phyloP scores from a whole-genome alignment of 169 alveolate species.

The Plasmodium blacklocki region DNA sequence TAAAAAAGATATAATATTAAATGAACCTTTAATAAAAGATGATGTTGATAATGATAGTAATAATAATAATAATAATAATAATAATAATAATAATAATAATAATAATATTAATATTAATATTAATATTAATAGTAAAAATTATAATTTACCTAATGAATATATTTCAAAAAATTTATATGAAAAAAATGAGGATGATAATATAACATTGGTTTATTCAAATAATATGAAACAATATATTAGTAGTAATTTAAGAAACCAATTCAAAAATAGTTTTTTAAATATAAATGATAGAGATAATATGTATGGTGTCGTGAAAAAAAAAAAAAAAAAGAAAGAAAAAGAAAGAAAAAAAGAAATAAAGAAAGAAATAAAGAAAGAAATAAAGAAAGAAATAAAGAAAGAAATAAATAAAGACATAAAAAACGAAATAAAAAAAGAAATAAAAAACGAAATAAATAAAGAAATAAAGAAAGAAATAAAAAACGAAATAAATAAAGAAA shows the following conservation, averaged over 20 bases:
- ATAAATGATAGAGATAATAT: too few species aligned
- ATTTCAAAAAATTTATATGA: too few species aligned
- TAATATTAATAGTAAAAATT: background rate
- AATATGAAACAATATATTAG: too few species aligned
- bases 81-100: too few species aligned
- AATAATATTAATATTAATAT: background rate
- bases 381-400: background rate
- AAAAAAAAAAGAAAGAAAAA: too few species aligned
- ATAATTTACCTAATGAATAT: too few species aligned
- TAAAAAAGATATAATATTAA: background rate
- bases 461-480: background rate
- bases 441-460: background rate
- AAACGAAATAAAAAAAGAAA: background rate
- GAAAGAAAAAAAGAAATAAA: background rate
- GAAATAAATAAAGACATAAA: background rate
- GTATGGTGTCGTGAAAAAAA: too few species aligned
- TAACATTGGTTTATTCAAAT: too few species aligned
- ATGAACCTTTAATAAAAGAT: background rate
- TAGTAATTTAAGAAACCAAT: too few species aligned
- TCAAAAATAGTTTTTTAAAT: too few species aligned
- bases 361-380: slow-evolving; percentile 6
- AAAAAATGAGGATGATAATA: too few species aligned
- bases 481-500: background rate
- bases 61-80: background rate
- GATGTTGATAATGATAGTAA: background rate